Evolutionary conservation across 2,329 filamentous ascomycete species (phyloP).

Genomic region (Torrubiella hemipterigena): DNA sequence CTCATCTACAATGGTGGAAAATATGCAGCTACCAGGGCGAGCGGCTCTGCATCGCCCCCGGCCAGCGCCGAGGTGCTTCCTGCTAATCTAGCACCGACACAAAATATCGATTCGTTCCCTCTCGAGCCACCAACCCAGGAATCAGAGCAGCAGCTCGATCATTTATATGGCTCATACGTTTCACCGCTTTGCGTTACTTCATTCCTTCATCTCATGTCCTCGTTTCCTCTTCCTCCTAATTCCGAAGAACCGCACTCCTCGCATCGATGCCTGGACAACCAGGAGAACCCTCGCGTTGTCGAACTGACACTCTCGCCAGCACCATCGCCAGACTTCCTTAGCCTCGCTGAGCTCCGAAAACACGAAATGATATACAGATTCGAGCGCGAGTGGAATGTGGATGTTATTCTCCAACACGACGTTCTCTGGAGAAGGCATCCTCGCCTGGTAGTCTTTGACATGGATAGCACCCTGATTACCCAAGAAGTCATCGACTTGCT

Average conservation of each 20-base stretch:
- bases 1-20: conserved; percentile 46
- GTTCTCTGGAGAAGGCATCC: conserved; percentile 67
- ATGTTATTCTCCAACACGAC: conserved; percentile 67
- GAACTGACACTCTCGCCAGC: conserved; percentile 53
- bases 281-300: conserved; percentile 48
- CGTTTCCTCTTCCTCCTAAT: conserved; percentile 42
- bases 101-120: conserved; percentile 44
- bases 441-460: conserved; percentile 88
- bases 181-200: conserved; percentile 54
- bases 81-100: conserved; percentile 46
- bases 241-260: conserved; percentile 44
- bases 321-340: conserved; percentile 49
- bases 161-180: conserved; percentile 54
- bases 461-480: conserved; percentile 95
- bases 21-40: conserved; percentile 15
- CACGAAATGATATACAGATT: conserved; percentile 76
- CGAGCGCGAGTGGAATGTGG: conserved; percentile 80
- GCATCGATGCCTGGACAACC: conserved; percentile 52
- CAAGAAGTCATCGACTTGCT: conserved; percentile 97
- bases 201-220: conserved; percentile 54
- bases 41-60: conserved; percentile 18
- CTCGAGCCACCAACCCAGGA: conserved; percentile 45
- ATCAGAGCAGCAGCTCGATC: conserved; percentile 45
- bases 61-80: conserved; percentile 25
- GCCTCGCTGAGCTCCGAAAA: conserved; percentile 59